Evolutionary conservation across 2,329 filamentous ascomycete species (phyloP).

Genomic region (Trichophyton simii): DNA sequence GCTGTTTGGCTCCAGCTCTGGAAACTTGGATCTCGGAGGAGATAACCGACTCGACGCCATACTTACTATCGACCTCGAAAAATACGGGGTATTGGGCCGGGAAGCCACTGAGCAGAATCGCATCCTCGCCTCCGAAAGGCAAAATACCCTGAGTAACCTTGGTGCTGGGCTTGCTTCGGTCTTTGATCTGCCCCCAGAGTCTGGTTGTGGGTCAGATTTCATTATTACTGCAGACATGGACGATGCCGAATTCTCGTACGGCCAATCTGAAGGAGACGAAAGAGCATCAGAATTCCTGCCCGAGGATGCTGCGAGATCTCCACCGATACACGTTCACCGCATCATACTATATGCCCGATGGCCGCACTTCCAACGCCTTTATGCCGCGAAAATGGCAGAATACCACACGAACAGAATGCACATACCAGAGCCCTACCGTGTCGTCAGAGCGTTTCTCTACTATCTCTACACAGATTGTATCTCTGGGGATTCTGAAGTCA

Average conservation of each 20-base stretch:
- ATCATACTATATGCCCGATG: constrained; percentile 89
- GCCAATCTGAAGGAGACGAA: constrained; percentile 46
- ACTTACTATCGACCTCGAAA: constrained; percentile 80
- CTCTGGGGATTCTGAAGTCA: constrained; percentile 44
- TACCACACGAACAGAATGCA: constrained; percentile 97
- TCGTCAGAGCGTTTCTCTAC: constrained; percentile 87
- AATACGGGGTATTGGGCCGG: constrained; percentile 82
- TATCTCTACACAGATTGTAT: constrained; percentile 97
- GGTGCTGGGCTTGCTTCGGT: constrained; percentile 74
- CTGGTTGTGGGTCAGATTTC: constrained; percentile 80
- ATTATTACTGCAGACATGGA: constrained; percentile 78
- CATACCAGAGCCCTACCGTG: constrained; percentile 88
- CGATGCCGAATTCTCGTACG: constrained; percentile 47
- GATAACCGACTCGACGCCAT: constrained; percentile 93
- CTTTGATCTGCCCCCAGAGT: constrained; percentile 76
- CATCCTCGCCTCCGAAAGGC: constrained; percentile 42
- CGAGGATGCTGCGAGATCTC: constrained; percentile 46
- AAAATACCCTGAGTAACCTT: constrained; percentile 49
- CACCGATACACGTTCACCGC: constrained; percentile 85
- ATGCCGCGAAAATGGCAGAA: constrained; percentile 89
- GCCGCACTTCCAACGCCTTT: constrained; percentile 90
- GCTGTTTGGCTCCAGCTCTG: constrained; percentile 76
- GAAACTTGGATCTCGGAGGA: constrained; percentile 56
- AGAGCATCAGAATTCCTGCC: constrained; percentile 22
- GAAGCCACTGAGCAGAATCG: constrained; percentile 40